These are phyloP conservation scores for Gossypium aridum DNA, from an alignment of 441 rosid species.

Conservation along the genomic window DNA sequence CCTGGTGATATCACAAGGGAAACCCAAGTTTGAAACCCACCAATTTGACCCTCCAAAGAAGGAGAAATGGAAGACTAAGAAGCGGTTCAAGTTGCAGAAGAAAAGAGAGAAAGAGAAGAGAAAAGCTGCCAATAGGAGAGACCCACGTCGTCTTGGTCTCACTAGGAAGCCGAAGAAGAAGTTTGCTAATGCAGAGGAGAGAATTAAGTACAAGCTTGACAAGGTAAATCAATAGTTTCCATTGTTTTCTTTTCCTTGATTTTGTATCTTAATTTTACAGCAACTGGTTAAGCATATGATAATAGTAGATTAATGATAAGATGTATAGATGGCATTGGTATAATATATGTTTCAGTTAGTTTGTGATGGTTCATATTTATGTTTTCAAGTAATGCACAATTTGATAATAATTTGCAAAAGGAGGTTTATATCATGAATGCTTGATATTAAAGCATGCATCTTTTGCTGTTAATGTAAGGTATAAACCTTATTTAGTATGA, in stretches of 20 bases:
- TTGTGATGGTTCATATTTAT: background rate
- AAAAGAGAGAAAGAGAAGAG: constrained; percentile 75
- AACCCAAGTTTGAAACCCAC: constrained; percentile 73
- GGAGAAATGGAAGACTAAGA: constrained; percentile 74
- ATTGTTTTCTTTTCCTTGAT: background rate
- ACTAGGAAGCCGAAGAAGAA: constrained; percentile 50
- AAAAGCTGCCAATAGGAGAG: constrained; percentile 75
- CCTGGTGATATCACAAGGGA: constrained; percentile 78
- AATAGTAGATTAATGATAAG: background rate
- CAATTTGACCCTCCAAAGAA: constrained; percentile 78
- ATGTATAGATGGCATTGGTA: background rate
- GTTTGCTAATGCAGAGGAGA: constrained; percentile 74
- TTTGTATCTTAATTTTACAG: background rate
- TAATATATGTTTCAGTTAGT: background rate
- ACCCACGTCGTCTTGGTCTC: constrained; percentile 66
- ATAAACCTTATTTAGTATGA: background rate
- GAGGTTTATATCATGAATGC: background rate
- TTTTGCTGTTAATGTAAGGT: background rate
- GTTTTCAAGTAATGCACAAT: background rate
- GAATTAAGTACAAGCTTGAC: constrained; percentile 71
- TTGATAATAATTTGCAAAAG: background rate
- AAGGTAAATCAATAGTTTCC: constrained; percentile 37
- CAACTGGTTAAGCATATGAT: background rate
- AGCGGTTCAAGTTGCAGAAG: constrained; percentile 63
- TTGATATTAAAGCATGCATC: background rate